phyloP scores from a whole-genome alignment of 2,329 filamentous ascomycete species.

The Colletotrichum echinochloae region DNA sequence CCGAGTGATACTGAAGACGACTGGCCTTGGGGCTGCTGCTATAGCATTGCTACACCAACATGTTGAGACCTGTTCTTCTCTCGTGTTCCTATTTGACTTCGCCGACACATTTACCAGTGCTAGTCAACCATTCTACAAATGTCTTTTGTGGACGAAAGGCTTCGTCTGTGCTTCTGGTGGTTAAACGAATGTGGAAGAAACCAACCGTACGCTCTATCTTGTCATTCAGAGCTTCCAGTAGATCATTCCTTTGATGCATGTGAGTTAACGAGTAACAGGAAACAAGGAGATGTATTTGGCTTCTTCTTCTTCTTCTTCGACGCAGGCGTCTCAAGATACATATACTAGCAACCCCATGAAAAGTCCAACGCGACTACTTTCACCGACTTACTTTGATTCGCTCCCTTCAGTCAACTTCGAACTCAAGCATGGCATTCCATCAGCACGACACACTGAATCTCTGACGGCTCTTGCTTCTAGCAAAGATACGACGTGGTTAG shows the following conservation, averaged over 20 bases:
- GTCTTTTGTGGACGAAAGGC: not conserved
- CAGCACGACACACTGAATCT: not conserved
- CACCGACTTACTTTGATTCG: no score
- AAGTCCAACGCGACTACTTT: not conserved
- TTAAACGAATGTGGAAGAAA: not conserved
- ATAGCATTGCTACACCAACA: not conserved
- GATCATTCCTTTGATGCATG: not conserved
- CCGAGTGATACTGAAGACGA: not conserved
- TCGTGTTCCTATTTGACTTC: not conserved
- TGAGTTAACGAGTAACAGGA: accelerated
- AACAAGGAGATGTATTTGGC: no score
- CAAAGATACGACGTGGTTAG: not conserved
- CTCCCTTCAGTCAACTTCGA: not conserved
- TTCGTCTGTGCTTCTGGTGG: not conserved
- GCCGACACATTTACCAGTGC: accelerated
- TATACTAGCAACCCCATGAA: not conserved
- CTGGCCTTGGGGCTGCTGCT: not conserved
- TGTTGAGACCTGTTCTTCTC: not conserved
- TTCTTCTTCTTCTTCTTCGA: no score
- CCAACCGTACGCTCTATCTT: not conserved
- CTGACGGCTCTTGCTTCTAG: not conserved
- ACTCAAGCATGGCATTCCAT: not conserved
- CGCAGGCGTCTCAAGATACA: no score
- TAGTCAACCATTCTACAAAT: not conserved
- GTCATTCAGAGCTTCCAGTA: not conserved